Conservation (phyloP, 2,329 filamentous ascomycete species). For the Penicillium sp. region DNA sequence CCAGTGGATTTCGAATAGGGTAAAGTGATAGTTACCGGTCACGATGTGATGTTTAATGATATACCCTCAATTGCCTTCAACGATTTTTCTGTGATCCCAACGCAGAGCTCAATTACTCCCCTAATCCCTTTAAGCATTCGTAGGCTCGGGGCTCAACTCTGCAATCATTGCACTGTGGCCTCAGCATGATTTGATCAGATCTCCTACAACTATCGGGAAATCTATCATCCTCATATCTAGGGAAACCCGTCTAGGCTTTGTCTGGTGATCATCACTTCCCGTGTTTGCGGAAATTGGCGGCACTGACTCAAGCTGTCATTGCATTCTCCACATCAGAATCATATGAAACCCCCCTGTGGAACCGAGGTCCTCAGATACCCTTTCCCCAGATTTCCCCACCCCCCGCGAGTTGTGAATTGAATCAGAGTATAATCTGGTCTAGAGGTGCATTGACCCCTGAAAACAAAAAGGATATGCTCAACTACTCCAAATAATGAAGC, state of each 20-base stretch:
- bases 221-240: not conserved
- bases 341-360: not conserved
- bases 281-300: not conserved
- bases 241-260: not conserved
- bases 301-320: not conserved
- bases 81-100: not conserved
- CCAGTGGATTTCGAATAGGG: constrained; percentile 41
- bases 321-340: not conserved
- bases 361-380: not conserved
- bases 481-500: not conserved
- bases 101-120: not conserved
- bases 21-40: constrained; percentile 2
- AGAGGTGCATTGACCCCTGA: not conserved
- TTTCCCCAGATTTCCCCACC: not conserved
- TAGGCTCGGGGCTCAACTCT: not conserved
- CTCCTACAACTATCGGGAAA: not conserved
- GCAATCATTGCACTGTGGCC: not conserved
- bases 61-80: not conserved
- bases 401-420: not conserved
- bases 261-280: not conserved
- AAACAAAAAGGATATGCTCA: no score
- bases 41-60: constrained; percentile 11
- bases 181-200: not conserved
- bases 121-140: no score
- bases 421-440: not conserved